Base-by-base conservation (phyloP, 139 green algal species). In the Coccomyxa sp. region DNA sequence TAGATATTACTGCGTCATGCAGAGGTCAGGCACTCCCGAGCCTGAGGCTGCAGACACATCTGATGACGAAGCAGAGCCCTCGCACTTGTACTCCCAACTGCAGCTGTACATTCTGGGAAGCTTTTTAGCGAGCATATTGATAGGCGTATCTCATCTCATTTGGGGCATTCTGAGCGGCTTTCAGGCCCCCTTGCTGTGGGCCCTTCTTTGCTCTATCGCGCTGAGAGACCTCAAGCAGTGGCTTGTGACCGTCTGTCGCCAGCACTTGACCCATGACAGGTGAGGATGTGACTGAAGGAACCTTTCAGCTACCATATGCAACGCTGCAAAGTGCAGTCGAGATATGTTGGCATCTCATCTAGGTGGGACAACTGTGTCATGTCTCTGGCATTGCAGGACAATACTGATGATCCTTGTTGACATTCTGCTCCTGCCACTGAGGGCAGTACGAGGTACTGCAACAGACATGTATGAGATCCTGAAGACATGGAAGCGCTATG, bases 171-270 rank as follows among this genome's bases (percentile, higher is more conserved):
- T 91, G 39, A 70, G 77, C 6, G 84, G 84, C 16, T 92, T 90
- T 55, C 74, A 79, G 7, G 86, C 88, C 64, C 70, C 83, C 7
- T 79, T 92, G 73, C 73, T 92, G 14, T 92, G 89, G 73, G 86
- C 85, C 0, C 81, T 89, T 38, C 82, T 92, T 7, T 88, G 80
- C 75, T 81, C 55, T n/a, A 81, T 92, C 37, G 87, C 89, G 1
- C 77, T 92, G 73, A 77, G 88, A 7, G 81, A 84, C 37, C 58
- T 84, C 31, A 92, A 92, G 41, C 80, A 82, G 3, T 86, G 76
- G 29, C 68, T 92, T 35, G 84, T 91, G 18, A 12, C 64, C 2
- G 68, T 69, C 22, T 72, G 74, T 0, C 55, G 72, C 4, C 55
- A 68, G 35, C 73, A 84, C 55, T 64, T 80, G 39, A 9, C n/a